Conservation (phyloP, 129 eudicot species). For the Oenanthe sinensis region DNA sequence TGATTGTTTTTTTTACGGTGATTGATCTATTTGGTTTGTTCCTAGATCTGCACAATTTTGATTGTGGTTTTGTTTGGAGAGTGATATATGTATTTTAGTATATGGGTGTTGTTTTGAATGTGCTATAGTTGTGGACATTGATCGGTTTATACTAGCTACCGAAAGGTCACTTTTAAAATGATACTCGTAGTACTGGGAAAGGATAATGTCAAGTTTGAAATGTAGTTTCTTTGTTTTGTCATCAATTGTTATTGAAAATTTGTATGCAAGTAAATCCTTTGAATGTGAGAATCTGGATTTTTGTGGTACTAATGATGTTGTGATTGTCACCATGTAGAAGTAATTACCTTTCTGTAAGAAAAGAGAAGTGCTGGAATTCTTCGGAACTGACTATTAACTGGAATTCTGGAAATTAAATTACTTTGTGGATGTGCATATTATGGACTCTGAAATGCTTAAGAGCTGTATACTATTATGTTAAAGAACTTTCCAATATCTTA, state of each 20-base stretch:
- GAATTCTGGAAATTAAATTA: background rate
- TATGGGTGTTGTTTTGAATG: background rate
- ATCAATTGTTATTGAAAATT: background rate
- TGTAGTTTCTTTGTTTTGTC: background rate
- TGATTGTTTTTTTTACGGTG: background rate
- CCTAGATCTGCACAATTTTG: background rate
- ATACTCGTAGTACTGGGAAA: no score
- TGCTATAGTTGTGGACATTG: background rate
- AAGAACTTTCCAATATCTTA: no score
- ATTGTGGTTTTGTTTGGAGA: background rate
- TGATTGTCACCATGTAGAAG: background rate
- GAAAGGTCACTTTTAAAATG: background rate
- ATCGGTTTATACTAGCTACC: background rate
- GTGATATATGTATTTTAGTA: background rate
- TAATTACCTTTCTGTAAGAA: background rate
- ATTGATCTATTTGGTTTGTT: background rate
- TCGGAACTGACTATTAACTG: background rate
- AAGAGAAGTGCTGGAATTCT: background rate
- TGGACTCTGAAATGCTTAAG: background rate
- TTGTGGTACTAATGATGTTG: background rate
- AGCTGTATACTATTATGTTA: background rate
- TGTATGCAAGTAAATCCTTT: background rate
- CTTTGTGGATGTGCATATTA: background rate
- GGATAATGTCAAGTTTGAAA: background rate
- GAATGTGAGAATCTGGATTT: background rate